These are phyloP conservation scores for Ustilago cynodontis DNA, from an alignment of 1,284 basidiomycete genomes.

Conservation along the genomic window DNA sequence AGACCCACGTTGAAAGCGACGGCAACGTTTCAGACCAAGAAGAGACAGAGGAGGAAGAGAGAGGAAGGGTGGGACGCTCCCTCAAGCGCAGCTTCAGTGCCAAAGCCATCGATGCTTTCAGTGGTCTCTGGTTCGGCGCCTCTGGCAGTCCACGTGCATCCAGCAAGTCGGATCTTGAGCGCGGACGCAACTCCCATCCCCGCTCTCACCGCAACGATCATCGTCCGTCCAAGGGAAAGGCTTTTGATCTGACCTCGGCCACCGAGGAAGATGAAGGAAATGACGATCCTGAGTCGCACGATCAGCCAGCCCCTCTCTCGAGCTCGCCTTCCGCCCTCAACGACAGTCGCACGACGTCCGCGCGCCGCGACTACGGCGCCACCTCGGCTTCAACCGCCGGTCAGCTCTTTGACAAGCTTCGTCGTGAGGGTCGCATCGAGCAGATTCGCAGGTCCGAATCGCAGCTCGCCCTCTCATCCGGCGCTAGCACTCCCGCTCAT, in stretches of 20 bases:
- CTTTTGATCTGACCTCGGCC: constrained; percentile 36
- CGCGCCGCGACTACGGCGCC: constrained; percentile 33
- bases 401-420: constrained; percentile 52
- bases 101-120: constrained; percentile 52
- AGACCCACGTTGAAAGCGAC: constrained; percentile 39
- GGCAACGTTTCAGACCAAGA: constrained; percentile 58
- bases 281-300: constrained; percentile 30
- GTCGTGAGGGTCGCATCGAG: constrained; percentile 43
- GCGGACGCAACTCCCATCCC: constrained; percentile 9
- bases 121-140: constrained; percentile 55
- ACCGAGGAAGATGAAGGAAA: constrained; percentile 39
- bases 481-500: constrained; percentile 18
- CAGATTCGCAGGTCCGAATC: constrained; percentile 50
- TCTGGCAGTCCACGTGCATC: constrained; percentile 29
- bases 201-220: constrained; percentile 5
- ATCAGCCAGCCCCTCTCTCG: constrained; percentile 4
- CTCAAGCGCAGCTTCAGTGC: constrained; percentile 57
- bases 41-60: constrained; percentile 51
- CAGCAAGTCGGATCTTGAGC: constrained; percentile 34
- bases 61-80: constrained; percentile 14
- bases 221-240: constrained; percentile 8
- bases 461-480: constrained; percentile 36
- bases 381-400: constrained; percentile 35
- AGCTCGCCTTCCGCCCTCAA: constrained; percentile 11
- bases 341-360: not conserved